Base-by-base conservation (phyloP, 1,139 yeast species). In the Wickerhamiella pararugosa region DNA sequence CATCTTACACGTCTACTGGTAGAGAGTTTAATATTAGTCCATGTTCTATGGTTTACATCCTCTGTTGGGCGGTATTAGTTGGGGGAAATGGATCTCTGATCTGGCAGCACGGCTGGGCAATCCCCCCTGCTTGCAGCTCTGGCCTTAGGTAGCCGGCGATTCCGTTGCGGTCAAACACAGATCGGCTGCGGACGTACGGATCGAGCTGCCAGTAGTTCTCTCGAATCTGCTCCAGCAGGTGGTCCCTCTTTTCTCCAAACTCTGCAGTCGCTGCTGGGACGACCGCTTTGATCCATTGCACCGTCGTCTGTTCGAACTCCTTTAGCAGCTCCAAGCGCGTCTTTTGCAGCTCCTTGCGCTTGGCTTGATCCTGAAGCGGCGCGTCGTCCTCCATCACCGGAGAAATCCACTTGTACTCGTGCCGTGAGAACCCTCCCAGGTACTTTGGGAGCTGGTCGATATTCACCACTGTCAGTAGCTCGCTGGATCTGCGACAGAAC, bases 171-270 rank as follows among this genome's bases (percentile, higher is more conserved):
- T 82, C 94, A 54, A 70, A 79, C 29, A 70, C 59, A 25, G 79
- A 70, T 52, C 78, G 70, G 30, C 77, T 71, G 55, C 94, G 71
- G 38, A 79, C 58, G 52, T 76, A 79, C 0, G 84, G 82, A 54
- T 82, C 93, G 45, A 78, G 57, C 36, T 60, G 56, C 53, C 67
- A 63, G 57, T 76, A 82, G 53, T 78, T 76, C 28, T 63, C 58
- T n/a, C 72, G 63, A 37, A 80, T 54, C 36, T 59, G 61, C 36
- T 79, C 74, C 28, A 76, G 41, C 6, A 61, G 58, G 26, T 70
- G 61, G 59, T 77, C 71, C 46, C 68, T 66, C 15, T 57, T 58
- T 55, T 70, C 60, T 45, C 59, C 62, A 39, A 61, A 60, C 7
- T 7, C 8, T 21, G 64, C 60, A 37, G 70, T 67, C 6, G 62